Conservation (phyloP, 169 alveolate species). For the Cryptosporidium ubiquitum region DNA sequence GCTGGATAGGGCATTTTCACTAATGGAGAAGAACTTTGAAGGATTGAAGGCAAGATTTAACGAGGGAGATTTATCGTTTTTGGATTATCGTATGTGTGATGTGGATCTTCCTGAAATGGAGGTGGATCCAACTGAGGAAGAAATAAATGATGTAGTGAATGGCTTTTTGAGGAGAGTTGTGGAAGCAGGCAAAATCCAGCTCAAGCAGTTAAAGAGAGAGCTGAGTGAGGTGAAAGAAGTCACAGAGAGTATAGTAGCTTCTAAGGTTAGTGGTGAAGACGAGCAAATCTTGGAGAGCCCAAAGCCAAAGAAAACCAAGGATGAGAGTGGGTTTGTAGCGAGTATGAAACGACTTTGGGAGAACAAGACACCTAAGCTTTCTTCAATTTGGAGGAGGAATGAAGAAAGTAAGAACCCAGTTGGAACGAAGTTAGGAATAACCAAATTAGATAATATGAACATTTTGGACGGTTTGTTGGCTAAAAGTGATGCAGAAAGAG, state of each 20-base stretch:
- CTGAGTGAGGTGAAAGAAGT: background rate
- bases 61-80: background rate
- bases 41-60: background rate
- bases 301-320: slow-evolving; percentile 39
- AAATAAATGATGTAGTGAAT: background rate
- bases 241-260: background rate
- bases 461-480: background rate
- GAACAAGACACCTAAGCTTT: slow-evolving; percentile 55
- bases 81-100: slow-evolving; percentile 58
- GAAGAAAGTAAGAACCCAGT: background rate
- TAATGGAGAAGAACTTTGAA: slow-evolving; percentile 5
- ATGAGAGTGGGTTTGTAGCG: slow-evolving; percentile 65
- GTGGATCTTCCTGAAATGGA: slow-evolving; percentile 59
- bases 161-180: slow-evolving; percentile 9
- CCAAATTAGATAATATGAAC: background rate
- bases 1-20: background rate
- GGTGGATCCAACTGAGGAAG: slow-evolving; percentile 50
- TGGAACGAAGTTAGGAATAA: background rate
- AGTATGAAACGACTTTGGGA: slow-evolving; percentile 70
- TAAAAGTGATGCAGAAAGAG: background rate
- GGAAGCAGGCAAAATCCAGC: background rate
- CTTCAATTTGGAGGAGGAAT: slow-evolving; percentile 52
- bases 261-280: background rate
- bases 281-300: slow-evolving; percentile 4
- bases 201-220: background rate